Evolutionary conservation across 2,329 filamentous ascomycete genomes (phyloP), one percentile per base, ranked within the genome.

Genomic region (Cladophialophora bantiana): DNA sequence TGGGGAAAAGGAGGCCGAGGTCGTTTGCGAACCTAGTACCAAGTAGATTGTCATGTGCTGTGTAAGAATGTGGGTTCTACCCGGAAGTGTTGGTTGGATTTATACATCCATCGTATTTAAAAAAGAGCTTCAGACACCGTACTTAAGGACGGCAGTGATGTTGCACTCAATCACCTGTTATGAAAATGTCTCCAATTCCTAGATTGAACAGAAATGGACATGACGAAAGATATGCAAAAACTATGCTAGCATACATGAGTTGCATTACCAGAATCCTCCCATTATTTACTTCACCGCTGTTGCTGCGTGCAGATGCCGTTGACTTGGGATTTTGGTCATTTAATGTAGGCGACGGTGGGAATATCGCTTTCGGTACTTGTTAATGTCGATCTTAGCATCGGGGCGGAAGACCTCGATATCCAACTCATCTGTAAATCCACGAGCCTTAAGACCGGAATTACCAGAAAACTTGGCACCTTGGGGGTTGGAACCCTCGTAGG

Each of bases 361-460:
- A 40, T 59, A 62, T 53, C 65, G 58, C 64, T 69, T 67, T 40
- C 65, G 67, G 59, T 64, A 60, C 34, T 62, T 60, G 18, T 57
- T 40, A 13, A 60, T 40, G 67, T 67, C 57, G 36, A 64, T 63
- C 67, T 65, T 67, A 3, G 65, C 53, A 32, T 45, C 62, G 32
- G 60, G 45, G 32, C 59, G 40, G 32, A 52, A 53, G 15, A 59
- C 15, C 13, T 42, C 55, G 31, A 69, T 18, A 34, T 64, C 59
- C 61, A 67, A 56, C 15, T 36, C 45, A 32, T 69, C 62, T 18
- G 55, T 40, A 26, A 55, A 54, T 13, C 62, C 59, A 58, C 67
- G 64, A 53, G 52, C 63, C 45, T 64, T 69, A n/a, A 69, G 53
- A 38, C 67, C 67, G 35, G 67, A 69, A 45, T 64, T 42, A 54